phyloP scores from a whole-genome alignment of 306 rosid genomes.

The Acacia acuminata region DNA sequence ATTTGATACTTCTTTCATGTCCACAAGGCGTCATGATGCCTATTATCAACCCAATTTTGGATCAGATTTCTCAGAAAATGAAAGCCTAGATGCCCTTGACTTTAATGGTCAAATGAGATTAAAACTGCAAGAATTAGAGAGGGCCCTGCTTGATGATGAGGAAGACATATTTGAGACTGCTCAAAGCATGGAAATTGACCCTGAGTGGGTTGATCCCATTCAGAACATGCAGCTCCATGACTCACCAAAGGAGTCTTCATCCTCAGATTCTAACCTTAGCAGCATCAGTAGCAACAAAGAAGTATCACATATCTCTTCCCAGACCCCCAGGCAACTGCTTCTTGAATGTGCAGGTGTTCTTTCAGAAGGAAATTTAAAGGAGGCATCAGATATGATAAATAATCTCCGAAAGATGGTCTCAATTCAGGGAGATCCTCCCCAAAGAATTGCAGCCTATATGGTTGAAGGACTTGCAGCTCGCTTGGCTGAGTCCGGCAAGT shows the following conservation, averaged over 20 bases:
- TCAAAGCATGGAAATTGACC: constrained; percentile 81
- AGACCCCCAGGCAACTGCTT: constrained; percentile 67
- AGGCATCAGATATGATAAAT: constrained; percentile 64
- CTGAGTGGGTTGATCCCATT: constrained; percentile 60
- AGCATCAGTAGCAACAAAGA: constrained; percentile 73
- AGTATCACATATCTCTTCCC: constrained; percentile 46
- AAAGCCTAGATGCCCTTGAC: constrained; percentile 53
- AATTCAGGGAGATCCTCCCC: constrained; percentile 84
- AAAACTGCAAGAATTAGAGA: constrained; percentile 87
- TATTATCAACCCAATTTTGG: constrained; percentile 49
- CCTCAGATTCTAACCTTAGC: constrained; percentile 63
- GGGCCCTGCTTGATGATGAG: constrained; percentile 73
- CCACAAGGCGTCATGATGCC: constrained; percentile 40
- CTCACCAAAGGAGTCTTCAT: constrained; percentile 78
- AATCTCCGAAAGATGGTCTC: constrained; percentile 81
- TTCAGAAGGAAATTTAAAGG: constrained; percentile 65
- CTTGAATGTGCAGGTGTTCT: constrained; percentile 73
- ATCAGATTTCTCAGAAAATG: constrained; percentile 59
- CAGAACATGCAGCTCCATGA: constrained; percentile 53
- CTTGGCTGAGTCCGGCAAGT: constrained; percentile 66
- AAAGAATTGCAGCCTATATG: constrained; percentile 95
- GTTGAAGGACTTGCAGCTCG: constrained; percentile 98
- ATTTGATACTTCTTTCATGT: constrained; percentile 38
- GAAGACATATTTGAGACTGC: constrained; percentile 51
- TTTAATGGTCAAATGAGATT: constrained; percentile 70